Evolutionary conservation across 257 asterid genomes (phyloP).

Genomic region (Jaltomata sinuosa): DNA sequence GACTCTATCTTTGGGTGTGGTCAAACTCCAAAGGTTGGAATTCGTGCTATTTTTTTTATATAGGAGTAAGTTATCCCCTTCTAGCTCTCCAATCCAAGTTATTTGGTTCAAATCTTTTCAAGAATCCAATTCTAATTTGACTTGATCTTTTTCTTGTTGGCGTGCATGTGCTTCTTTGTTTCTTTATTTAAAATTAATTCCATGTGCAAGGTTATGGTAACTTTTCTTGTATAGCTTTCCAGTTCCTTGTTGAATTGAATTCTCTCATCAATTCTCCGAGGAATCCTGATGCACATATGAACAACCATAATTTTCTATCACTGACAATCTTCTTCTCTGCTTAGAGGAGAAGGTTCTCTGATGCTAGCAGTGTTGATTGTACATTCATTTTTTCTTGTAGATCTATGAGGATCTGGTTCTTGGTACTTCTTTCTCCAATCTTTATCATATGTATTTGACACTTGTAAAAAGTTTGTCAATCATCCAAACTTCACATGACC

Average conservation of each 20-base stretch:
- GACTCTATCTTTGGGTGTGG: not conserved
- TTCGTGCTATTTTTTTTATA: not conserved
- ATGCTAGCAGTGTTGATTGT: not conserved
- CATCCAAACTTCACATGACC: not conserved
- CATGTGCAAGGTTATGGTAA: not conserved
- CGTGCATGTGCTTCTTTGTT: not conserved
- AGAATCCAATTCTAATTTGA: too few relatives aligned
- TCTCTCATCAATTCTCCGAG: not conserved
- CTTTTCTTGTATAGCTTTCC: not conserved
- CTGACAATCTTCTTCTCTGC: not conserved
- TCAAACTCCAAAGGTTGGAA: not conserved
- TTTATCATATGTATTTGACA: not conserved
- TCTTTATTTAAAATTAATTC: not conserved
- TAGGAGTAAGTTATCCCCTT: too few relatives aligned
- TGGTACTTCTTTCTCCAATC: not conserved
- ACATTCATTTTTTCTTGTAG: not conserved
- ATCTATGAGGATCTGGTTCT: not conserved
- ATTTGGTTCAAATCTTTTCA: too few relatives aligned
- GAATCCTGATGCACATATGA: not conserved
- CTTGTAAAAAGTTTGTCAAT: not conserved
- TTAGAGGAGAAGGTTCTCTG: not conserved
- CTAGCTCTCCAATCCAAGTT: too few relatives aligned
- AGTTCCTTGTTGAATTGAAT: not conserved
- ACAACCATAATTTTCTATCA: not conserved
- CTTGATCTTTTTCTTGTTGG: not conserved